These are phyloP conservation scores for Geopyxis carbonaria DNA, from an alignment of 495 filamentous ascomycete species.

Conservation along the genomic window DNA sequence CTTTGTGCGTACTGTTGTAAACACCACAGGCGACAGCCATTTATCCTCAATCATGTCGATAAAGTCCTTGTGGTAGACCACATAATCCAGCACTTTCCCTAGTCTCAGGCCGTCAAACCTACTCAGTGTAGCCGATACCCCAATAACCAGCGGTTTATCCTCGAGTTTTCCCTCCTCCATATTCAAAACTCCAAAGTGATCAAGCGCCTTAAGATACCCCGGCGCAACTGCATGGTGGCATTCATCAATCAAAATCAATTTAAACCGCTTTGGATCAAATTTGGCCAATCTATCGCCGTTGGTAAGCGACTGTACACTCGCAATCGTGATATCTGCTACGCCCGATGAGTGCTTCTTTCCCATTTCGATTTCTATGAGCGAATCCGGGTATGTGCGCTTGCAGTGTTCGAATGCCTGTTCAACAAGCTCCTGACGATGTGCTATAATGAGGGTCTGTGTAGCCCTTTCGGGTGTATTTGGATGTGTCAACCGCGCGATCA, in stretches of 20 bases:
- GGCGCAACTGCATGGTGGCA: conserved; percentile 92
- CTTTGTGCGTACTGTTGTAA: conserved; percentile 76
- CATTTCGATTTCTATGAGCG: conserved; percentile 79
- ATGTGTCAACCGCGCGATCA: conserved; percentile 61
- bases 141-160: conserved; percentile 55
- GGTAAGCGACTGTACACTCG: conserved; percentile 67
- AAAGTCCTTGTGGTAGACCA: conserved; percentile 91
- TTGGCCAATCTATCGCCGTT: conserved; percentile 59
- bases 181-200: conserved; percentile 53
- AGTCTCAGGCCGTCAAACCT: conserved; percentile 76
- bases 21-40: conserved; percentile 66
- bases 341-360: conserved; percentile 55
- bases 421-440: conserved; percentile 84
- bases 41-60: conserved; percentile 90
- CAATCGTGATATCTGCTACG: conserved; percentile 77
- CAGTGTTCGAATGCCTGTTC: conserved; percentile 86
- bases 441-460: conserved; percentile 74
- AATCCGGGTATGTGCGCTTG: conserved; percentile 55
- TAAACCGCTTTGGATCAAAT: conserved; percentile 65
- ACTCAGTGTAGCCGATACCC: conserved; percentile 85
- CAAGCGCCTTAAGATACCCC: conserved; percentile 52
- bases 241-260: conserved; percentile 87
- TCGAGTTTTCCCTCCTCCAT: conserved; percentile 25
- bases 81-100: conserved; percentile 78
- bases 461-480: conserved; percentile 33